These are phyloP conservation scores for Sarocladium strictum DNA, from an alignment of 2,329 filamentous ascomycete genomes.

Conservation along the genomic window DNA sequence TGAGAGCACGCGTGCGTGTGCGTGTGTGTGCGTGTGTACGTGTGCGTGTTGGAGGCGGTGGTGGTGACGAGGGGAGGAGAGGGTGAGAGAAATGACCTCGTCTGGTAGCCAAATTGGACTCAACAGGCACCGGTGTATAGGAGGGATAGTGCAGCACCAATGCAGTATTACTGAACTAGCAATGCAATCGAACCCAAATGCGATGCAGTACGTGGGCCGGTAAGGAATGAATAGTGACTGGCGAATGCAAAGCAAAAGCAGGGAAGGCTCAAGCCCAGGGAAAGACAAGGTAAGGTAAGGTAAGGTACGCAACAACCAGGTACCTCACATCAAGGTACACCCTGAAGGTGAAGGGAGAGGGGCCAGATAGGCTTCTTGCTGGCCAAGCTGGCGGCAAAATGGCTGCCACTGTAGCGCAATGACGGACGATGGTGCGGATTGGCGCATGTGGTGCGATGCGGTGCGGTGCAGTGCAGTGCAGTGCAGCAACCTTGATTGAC, in stretches of 20 bases:
- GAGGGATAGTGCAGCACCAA: neutral
- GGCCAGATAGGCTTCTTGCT: neutral
- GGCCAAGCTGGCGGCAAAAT: neutral
- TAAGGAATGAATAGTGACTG: neutral
- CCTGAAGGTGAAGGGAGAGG: neutral
- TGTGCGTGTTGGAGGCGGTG: neutral
- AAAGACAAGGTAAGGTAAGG: too few relatives aligned
- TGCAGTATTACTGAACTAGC: neutral
- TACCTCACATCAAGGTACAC: neutral
- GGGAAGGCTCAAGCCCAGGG: too few relatives aligned
- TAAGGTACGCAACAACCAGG: neutral
- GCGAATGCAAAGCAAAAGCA: too few relatives aligned
- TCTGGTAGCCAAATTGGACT: conserved; percentile 11
- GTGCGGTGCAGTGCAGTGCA: neutral
- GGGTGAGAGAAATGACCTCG: conserved; percentile 10
- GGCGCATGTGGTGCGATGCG: neutral
- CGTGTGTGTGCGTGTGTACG: too few relatives aligned
- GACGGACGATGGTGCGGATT: too few relatives aligned
- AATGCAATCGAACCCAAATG: neutral
- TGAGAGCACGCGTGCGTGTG: too few relatives aligned
- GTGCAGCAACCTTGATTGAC: neutral
- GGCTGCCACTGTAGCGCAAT: neutral
- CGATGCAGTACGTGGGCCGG: neutral
- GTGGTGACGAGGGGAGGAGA: conserved; percentile 10
- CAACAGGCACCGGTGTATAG: neutral